These are phyloP conservation scores for Periconia macrospinosa DNA, from an alignment of 2,329 filamentous ascomycete species.

Conservation along the genomic window DNA sequence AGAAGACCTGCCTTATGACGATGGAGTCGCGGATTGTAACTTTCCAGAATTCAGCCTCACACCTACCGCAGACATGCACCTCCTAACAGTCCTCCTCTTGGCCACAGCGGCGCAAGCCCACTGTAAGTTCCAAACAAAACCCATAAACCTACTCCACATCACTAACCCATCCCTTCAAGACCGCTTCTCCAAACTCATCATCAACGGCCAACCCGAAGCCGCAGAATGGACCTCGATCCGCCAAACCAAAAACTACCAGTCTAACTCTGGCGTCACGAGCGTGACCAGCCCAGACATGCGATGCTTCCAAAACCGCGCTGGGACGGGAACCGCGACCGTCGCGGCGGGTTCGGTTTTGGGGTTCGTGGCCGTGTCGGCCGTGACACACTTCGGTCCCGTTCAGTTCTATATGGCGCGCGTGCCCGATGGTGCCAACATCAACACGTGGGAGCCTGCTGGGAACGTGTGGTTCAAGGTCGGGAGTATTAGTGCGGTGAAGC, in stretches of 20 bases:
- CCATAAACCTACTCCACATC: not conserved
- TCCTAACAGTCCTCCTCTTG: conserved; percentile 10
- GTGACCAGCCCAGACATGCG: conserved; percentile 53
- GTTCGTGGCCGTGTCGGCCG: conserved; percentile 48
- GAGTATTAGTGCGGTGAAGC: conserved; percentile 20
- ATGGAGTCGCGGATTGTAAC: not conserved
- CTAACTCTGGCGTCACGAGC: conserved; percentile 53
- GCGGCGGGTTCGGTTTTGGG: conserved; percentile 50
- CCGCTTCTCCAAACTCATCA: conserved; percentile 28
- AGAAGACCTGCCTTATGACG: not conserved
- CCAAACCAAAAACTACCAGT: conserved; percentile 55
- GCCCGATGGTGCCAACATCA: conserved; percentile 25
- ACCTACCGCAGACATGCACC: conserved; percentile 1
- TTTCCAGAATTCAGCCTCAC: not conserved
- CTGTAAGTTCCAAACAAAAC: conserved; percentile 12
- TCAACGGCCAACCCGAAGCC: conserved; percentile 34
- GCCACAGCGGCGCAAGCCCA: conserved; percentile 23
- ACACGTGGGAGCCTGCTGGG: conserved; percentile 29
- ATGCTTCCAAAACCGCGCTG: conserved; percentile 53
- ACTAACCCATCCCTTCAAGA: conserved; percentile 11
- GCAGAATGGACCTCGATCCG: conserved; percentile 51
- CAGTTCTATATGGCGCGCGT: conserved; percentile 60
- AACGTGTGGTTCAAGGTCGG: conserved; percentile 38
- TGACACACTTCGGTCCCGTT: conserved; percentile 58
- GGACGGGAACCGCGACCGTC: conserved; percentile 46